phyloP scores from a whole-genome alignment of 768 basidiomycete genomes.

The Hemileccinum rubropunctum region DNA sequence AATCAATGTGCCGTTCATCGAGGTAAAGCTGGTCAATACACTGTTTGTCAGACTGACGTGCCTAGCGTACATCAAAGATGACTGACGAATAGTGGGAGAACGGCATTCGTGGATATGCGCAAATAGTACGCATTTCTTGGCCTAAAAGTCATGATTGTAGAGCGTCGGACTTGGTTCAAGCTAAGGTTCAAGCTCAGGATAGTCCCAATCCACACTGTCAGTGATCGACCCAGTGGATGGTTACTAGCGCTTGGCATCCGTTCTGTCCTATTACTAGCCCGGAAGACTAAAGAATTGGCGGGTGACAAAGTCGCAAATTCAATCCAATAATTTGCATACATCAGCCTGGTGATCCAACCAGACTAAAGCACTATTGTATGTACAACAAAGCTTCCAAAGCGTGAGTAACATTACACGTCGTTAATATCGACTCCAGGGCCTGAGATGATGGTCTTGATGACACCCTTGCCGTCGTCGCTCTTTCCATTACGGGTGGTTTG shows the following conservation, averaged over 20 bases:
- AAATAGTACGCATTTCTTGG: constrained; percentile 81
- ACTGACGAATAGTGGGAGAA: constrained; percentile 78
- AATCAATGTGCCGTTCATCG: constrained; percentile 81
- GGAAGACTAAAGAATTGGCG: no score
- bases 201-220: no score
- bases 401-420: constrained; percentile 25
- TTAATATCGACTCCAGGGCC: constrained; percentile 63
- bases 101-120: constrained; percentile 66
- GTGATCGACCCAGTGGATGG: no score
- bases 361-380: no score
- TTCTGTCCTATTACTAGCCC: no score
- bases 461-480: constrained; percentile 80
- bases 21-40: constrained; percentile 61
- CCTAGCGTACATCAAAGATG: neutral
- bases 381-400: no score
- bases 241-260: no score
- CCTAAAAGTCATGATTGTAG: constrained; percentile 54
- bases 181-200: no score
- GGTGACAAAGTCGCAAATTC: no score
- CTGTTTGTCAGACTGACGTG: constrained; percentile 4
- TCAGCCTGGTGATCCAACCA: no score
- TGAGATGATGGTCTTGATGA: constrained; percentile 89
- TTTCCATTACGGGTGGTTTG: constrained; percentile 75
- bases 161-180: neutral
- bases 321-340: no score